These are phyloP conservation scores for Moricandia moricandioides DNA, from an alignment of 345 rosid species.

Conservation along the genomic window DNA sequence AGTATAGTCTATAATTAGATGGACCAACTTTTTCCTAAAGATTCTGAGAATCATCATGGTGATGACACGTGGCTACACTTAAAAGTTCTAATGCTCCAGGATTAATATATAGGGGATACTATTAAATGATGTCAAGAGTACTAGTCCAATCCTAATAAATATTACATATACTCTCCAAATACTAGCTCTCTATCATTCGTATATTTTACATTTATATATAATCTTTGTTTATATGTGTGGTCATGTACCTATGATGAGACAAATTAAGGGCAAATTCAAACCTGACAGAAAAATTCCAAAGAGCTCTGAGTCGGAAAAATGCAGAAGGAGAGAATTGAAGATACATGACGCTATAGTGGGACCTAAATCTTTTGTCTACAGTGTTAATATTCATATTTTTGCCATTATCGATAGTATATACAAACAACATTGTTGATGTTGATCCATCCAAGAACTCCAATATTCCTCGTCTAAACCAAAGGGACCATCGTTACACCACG, in stretches of 20 bases:
- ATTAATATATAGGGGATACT: too few species aligned
- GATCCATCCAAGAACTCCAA: constrained; percentile 21
- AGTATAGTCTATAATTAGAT: too few species aligned
- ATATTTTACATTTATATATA: background rate
- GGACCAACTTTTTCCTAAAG: too few species aligned
- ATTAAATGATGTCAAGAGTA: too few species aligned
- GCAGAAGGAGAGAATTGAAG: constrained; percentile 11
- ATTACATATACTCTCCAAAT: background rate
- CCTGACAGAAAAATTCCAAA: constrained; percentile 37
- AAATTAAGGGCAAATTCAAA: constrained; percentile 23
- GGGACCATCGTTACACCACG: constrained; percentile 29
- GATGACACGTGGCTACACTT: too few species aligned
- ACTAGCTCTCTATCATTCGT: constrained; percentile 5
- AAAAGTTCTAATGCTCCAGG: too few species aligned
- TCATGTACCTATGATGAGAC: constrained; percentile 20
- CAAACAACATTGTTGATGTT: constrained; percentile 20
- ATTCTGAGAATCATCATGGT: too few species aligned
- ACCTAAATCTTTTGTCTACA: constrained; percentile 26
- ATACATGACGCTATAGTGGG: constrained; percentile 22
- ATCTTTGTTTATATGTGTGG: background rate
- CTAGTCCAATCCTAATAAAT: background rate
- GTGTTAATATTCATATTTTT: constrained; percentile 14
- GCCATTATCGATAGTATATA: constrained; percentile 14
- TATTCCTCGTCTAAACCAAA: constrained; percentile 34
- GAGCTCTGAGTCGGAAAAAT: constrained; percentile 20